Percentiles rank a stretch among this genome's conserved stretches.
Evolutionary conservation across 257 asterid genomes (phyloP).

Genomic region (Anisodus tanguticus): DNA sequence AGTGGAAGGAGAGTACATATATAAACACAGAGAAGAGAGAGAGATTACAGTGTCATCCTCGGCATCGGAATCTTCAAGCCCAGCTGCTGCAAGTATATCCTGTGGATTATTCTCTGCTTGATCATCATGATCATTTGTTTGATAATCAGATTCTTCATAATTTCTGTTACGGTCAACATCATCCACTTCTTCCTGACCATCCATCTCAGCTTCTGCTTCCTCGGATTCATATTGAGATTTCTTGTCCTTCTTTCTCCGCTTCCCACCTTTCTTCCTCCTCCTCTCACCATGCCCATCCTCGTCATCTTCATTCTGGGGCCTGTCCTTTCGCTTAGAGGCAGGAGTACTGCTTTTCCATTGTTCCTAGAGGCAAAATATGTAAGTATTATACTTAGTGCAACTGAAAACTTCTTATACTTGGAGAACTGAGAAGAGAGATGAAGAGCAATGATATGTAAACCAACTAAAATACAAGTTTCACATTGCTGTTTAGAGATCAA

Average conservation of each 20-base stretch:
- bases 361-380: slow-evolving; percentile 52
- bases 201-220: slow-evolving; percentile 64
- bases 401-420: neutral
- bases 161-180: slow-evolving; percentile 47
- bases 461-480: neutral
- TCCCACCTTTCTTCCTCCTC: slow-evolving; percentile 71
- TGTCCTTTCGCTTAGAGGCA: slow-evolving; percentile 78
- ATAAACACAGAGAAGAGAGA: slow-evolving; percentile 35
- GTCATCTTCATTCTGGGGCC: slow-evolving; percentile 72
- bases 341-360: slow-evolving; percentile 83
- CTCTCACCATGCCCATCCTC: slow-evolving; percentile 61
- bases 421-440: slow-evolving; percentile 11
- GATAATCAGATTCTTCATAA: slow-evolving; percentile 57
- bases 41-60: slow-evolving; percentile 67
- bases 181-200: slow-evolving; percentile 71
- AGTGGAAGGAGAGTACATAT: neutral
- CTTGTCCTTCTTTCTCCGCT: slow-evolving; percentile 75
- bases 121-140: slow-evolving; percentile 52
- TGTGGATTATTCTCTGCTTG: slow-evolving; percentile 68
- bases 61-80: slow-evolving; percentile 94
- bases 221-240: slow-evolving; percentile 68
- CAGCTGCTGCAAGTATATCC: slow-evolving; percentile 95
- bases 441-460: neutral
- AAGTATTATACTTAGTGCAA: slow-evolving; percentile 4
- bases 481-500: slow-evolving; percentile 19